Evolutionary conservation across 768 basidiomycete genomes (phyloP).

Genomic region (Nevesoporus exiguus): DNA sequence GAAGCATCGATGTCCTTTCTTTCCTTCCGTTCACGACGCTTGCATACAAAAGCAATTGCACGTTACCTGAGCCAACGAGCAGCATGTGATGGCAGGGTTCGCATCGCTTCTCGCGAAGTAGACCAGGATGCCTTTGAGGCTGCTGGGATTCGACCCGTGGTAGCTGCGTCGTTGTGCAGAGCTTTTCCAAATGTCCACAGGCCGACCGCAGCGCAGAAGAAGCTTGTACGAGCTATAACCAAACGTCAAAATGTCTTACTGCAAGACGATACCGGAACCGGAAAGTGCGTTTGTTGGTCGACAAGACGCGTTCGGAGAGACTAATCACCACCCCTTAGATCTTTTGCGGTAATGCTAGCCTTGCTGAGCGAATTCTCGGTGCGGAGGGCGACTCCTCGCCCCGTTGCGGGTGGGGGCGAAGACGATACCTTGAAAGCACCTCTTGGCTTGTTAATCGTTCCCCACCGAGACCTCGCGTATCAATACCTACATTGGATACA

Average conservation of each 20-base stretch:
- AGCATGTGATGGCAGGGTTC: not conserved
- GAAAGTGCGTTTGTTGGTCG: conserved; percentile 54
- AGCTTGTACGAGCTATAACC: conserved; percentile 61
- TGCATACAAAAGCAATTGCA: conserved; percentile 20
- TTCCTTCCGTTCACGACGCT: conserved; percentile 12
- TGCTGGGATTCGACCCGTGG: conserved; percentile 48
- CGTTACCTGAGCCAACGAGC: conserved; percentile 30
- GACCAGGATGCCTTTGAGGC: conserved; percentile 40
- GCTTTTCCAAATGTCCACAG: conserved; percentile 60
- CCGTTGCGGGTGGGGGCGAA: conserved; percentile 14
- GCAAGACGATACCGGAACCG: conserved; percentile 71
- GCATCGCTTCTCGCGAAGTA: not conserved
- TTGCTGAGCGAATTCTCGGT: conserved; percentile 55
- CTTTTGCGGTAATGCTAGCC: conserved; percentile 67
- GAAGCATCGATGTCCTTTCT: conserved; percentile 26
- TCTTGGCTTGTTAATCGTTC: conserved; percentile 62
- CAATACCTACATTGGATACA: conserved; percentile 68
- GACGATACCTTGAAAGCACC: conserved; percentile 32
- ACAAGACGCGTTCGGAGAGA: not conserved
- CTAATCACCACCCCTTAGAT: conserved; percentile 39
- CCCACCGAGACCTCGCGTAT: conserved; percentile 68
- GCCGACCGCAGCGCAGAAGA: conserved; percentile 58
- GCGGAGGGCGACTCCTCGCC: conserved; percentile 12
- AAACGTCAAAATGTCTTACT: conserved; percentile 57
- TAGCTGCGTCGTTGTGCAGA: conserved; percentile 46